Evolutionary conservation across 129 eudicot species (phyloP), one percentile per base, ranked within the genome.

Genomic region (Centella asiatica): DNA sequence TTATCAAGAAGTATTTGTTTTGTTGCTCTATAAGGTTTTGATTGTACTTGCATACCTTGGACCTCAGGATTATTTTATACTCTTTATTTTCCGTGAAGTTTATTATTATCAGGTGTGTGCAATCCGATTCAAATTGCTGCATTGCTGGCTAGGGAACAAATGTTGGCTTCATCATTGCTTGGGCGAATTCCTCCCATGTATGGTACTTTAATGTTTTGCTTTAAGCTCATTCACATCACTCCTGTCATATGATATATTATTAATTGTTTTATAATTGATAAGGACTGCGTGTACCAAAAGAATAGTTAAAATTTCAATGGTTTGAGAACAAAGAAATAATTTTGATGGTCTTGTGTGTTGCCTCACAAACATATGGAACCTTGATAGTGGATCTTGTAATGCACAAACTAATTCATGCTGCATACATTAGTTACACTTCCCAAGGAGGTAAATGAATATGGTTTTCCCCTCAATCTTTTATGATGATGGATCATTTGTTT

Each of bases 101-200:
- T 65, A 75, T 68, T 66, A 72, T 77, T 68, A 76, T 28, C 99
- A 93, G 99, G 99, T 85, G 92, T 85, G 32, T 76, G 79, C 48
- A 87, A 93, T 80, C 76, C 92, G 70, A 93, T 87, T 57, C 81
- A 80, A 66, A 73, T 93, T 80, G 99, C 99, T 50, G 75, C 80
- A 49, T 54, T 83, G 71, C 69, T 93, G 69, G 85, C 78, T 29
- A 85, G 81, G 78, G 96, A 93, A 65, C 99, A 93, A 73, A 76
- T 72, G 74, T 74, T 15, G 33, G 89, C 89, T 49, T 76, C 95
- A 55, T 78, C 92, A 13, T 75, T 93, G 55, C 72, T 93, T 71
- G 99, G 99, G 60, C 82, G 99, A 65, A 82, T 88, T 44, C 84
- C 92, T 72, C 99, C 99, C 64, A 93, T 78, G 99, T 88, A 93